phyloP scores from a whole-genome alignment of 2,329 filamentous ascomycete genomes.

The Diaporthe sp. region DNA sequence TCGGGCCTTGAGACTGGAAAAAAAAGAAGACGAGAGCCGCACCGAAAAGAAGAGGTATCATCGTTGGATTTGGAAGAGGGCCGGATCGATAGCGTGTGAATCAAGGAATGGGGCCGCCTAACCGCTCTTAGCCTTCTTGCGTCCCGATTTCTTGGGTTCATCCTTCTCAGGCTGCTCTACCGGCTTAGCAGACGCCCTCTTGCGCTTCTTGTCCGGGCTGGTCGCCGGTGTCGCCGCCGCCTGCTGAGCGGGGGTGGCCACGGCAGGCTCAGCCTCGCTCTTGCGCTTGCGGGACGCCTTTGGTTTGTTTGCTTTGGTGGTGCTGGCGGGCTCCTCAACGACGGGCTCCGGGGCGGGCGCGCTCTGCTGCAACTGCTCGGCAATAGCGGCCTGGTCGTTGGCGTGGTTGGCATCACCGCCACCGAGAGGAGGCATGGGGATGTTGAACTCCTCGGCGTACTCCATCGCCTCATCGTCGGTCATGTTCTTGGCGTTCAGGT shows the following conservation, averaged over 20 bases:
- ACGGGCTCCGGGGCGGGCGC: constrained; percentile 52
- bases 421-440: constrained; percentile 65
- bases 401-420: constrained; percentile 55
- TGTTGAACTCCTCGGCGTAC: constrained; percentile 71
- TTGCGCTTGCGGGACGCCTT: constrained; percentile 68
- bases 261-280: constrained; percentile 57
- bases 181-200: constrained; percentile 65
- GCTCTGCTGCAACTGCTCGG: constrained; percentile 68
- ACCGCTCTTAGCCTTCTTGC: constrained; percentile 67
- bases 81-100: constrained; percentile 48
- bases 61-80: constrained; percentile 46
- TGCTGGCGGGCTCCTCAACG: constrained; percentile 54
- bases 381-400: constrained; percentile 69
- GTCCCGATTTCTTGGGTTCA: constrained; percentile 71
- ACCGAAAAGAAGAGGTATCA: constrained; percentile 46
- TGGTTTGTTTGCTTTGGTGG: constrained; percentile 69
- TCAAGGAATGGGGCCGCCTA: constrained; percentile 46
- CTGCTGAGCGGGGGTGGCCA: constrained; percentile 49
- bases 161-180: constrained; percentile 64
- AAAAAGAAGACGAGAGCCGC: constrained; percentile 35
- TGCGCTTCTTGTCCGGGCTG: constrained; percentile 74
- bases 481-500: constrained; percentile 71
- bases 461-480: constrained; percentile 69
- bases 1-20: constrained; percentile 19
- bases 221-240: constrained; percentile 51